Percentiles rank a stretch among this genome's conserved stretches.
phyloP scores from a whole-genome alignment of 2,329 filamentous ascomycete genomes.

The Hypoxylon sp. region DNA sequence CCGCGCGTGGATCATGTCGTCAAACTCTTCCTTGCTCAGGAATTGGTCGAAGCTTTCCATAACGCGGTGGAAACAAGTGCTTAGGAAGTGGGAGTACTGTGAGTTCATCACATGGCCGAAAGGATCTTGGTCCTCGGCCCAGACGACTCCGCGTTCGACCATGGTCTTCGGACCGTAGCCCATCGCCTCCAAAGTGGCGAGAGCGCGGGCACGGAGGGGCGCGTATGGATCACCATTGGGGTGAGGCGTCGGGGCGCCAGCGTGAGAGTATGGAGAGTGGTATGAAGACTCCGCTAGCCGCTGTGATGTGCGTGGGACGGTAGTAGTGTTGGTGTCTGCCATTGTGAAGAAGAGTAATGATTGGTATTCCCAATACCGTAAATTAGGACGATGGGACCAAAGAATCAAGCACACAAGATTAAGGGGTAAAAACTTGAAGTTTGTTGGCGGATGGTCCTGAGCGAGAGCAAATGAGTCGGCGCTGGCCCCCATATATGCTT shows the following conservation, averaged over 20 bases:
- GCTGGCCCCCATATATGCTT: no score
- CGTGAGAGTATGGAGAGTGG: constrained; percentile 39
- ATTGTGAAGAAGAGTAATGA: no score
- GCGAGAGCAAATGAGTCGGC: no score
- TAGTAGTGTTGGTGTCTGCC: no score
- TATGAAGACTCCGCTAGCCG: constrained; percentile 42
- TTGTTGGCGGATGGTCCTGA: no score
- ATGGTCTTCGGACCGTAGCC: constrained; percentile 40
- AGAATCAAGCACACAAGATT: no score
- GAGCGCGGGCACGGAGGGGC: constrained; percentile 31
- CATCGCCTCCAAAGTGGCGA: constrained; percentile 43
- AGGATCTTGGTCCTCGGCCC: constrained; percentile 50
- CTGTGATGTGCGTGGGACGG: no score
- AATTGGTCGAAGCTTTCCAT: constrained; percentile 49
- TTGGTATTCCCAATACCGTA: no score
- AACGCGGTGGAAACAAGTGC: constrained; percentile 44
- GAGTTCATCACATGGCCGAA: constrained; percentile 50
- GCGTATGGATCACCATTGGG: constrained; percentile 43
- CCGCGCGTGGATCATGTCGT: constrained; percentile 46
- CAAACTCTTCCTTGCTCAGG: constrained; percentile 46
- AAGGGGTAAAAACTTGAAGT: no score
- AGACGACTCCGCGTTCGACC: constrained; percentile 45
- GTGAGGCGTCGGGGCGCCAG: constrained; percentile 41
- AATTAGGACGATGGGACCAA: no score
- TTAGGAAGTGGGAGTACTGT: constrained; percentile 47